Conservation (phyloP, 2,329 filamentous ascomycete species). For the Aspergillus floridensis region DNA sequence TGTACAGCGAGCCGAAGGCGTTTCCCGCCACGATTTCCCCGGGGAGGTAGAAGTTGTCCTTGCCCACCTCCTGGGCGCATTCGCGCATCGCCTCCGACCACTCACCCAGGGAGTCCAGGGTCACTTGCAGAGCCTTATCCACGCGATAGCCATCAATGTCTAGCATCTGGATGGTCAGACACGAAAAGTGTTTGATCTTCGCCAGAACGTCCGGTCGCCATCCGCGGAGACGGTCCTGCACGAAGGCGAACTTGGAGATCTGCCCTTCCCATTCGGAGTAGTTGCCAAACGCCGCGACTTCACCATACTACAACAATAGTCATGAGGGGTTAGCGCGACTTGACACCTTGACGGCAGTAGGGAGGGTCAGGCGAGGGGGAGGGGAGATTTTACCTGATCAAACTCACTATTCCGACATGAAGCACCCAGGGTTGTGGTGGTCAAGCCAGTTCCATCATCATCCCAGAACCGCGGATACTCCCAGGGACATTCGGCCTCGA, state of each 20-base stretch:
- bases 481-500: slow-evolving; percentile 44
- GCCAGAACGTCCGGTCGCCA: slow-evolving; percentile 58
- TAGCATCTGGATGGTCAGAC: slow-evolving; percentile 58
- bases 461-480: slow-evolving; percentile 62
- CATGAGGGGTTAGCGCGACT: neutral
- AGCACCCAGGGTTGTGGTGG: slow-evolving; percentile 1
- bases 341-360: too few relatives aligned
- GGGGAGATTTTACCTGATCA: slow-evolving; percentile 47
- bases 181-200: slow-evolving; percentile 60
- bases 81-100: slow-evolving; percentile 56
- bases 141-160: slow-evolving; percentile 65
- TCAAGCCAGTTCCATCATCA: slow-evolving; percentile 31
- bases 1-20: slow-evolving; percentile 57
- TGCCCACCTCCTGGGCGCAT: slow-evolving; percentile 55
- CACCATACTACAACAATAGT: slow-evolving; percentile 46
- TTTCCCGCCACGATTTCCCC: slow-evolving; percentile 64
- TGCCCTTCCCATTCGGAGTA: slow-evolving; percentile 62
- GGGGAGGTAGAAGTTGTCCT: slow-evolving; percentile 62
- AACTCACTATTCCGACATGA: slow-evolving; percentile 53
- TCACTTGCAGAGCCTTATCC: slow-evolving; percentile 63
- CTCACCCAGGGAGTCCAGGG: slow-evolving; percentile 58
- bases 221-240: slow-evolving; percentile 64
- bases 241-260: slow-evolving; percentile 62
- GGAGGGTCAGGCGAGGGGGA: neutral
- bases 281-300: slow-evolving; percentile 61